A percentile compares a stretch with the other conserved stretches of the same genome.
Conservation (phyloP, 2,329 filamentous ascomycete genomes). For the Botrytis cinerea region DNA sequence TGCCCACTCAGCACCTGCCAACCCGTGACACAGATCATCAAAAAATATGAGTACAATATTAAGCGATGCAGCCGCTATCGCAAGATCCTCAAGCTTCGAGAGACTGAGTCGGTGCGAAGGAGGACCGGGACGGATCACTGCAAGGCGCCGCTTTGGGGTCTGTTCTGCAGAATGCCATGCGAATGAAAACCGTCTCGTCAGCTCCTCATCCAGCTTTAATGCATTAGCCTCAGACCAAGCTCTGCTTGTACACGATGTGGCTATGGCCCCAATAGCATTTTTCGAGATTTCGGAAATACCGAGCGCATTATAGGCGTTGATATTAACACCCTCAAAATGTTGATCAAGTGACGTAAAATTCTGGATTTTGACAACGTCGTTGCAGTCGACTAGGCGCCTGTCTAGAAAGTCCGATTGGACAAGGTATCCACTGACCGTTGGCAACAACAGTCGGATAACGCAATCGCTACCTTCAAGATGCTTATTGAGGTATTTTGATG, state of each 20-base stretch:
- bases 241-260: not conserved
- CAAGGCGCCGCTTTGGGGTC: not conserved
- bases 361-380: not conserved
- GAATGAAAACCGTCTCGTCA: not conserved
- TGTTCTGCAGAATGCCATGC: not conserved
- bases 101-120: constrained; percentile 2
- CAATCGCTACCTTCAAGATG: not conserved
- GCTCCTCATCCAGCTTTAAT: not conserved
- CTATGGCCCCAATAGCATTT: not conserved
- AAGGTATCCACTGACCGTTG: not conserved
- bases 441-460: not conserved
- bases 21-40: not conserved
- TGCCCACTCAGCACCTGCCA: not conserved
- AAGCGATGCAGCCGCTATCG: not conserved
- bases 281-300: not conserved
- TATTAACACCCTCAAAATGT: not conserved
- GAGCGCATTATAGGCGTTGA: not conserved
- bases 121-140: constrained; percentile 4
- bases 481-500: not conserved
- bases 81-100: constrained; percentile 10
- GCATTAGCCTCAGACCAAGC: not conserved
- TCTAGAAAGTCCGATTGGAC: not conserved
- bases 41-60: constrained; percentile 1
- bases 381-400: not conserved
- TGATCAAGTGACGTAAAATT: not conserved